These are phyloP conservation scores for Podila verticillata DNA, from an alignment of 192 early-diverging fungal genomes.

Conservation along the genomic window DNA sequence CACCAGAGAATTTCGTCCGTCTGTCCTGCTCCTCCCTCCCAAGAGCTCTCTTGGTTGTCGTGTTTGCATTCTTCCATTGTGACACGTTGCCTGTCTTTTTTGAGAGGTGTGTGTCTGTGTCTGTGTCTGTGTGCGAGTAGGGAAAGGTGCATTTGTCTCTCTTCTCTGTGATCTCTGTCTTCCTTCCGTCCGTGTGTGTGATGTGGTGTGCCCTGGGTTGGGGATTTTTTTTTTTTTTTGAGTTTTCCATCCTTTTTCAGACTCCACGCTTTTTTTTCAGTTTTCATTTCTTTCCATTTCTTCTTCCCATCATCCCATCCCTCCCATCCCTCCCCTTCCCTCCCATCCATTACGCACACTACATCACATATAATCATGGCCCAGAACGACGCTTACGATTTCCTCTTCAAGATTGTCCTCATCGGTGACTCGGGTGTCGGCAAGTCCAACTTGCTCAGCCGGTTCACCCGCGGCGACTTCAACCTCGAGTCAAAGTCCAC, in stretches of 20 bases:
- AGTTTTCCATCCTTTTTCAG: slow-evolving; percentile 6
- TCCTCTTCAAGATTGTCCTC: slow-evolving; percentile 75
- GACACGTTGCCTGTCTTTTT: too few relatives aligned
- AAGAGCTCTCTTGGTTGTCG: too few relatives aligned
- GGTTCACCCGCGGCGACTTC: slow-evolving; percentile 72
- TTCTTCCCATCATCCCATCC: not conserved
- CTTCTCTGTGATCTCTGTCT: not conserved
- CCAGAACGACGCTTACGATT: slow-evolving; percentile 77
- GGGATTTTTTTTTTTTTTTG: slow-evolving; percentile 1
- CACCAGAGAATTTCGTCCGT: too few relatives aligned
- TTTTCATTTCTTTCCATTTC: slow-evolving; percentile 4
- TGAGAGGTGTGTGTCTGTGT: too few relatives aligned
- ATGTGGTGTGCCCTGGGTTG: not conserved
- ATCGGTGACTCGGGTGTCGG: slow-evolving; percentile 86
- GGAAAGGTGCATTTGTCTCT: not conserved
- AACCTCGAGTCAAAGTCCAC: slow-evolving; percentile 54
- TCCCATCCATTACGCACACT: not conserved
- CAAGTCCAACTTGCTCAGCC: slow-evolving; percentile 81
- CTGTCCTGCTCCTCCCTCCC: too few relatives aligned
- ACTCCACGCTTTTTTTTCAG: not conserved
- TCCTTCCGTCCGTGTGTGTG: too few relatives aligned
- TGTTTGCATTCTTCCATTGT: too few relatives aligned
- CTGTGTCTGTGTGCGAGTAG: too few relatives aligned
- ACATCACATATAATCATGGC: slow-evolving; percentile 29
- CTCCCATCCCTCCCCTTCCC: not conserved